Percentiles rank a stretch among this genome's conserved stretches.
These are phyloP conservation scores for Pichia sp. DNA, from an alignment of 1,139 yeast species.

Conservation along the genomic window DNA sequence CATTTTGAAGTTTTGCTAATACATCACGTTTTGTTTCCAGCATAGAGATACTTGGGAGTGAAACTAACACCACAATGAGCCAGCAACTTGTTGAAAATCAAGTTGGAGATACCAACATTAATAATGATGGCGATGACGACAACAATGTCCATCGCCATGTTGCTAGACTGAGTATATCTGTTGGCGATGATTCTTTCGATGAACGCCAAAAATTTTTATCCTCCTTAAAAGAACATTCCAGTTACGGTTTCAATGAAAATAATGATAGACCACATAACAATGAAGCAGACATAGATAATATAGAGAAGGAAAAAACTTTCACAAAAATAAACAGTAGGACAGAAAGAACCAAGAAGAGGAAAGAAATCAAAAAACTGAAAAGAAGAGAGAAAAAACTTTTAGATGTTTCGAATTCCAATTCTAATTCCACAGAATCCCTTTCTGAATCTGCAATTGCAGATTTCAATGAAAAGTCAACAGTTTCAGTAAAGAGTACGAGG, in stretches of 20 bases:
- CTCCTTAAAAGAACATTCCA: constrained; percentile 18
- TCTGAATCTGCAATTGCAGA: constrained; percentile 14
- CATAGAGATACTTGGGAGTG: not conserved
- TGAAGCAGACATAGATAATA: constrained; percentile 10
- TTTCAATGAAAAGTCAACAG: not conserved
- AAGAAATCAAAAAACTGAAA: constrained; percentile 9
- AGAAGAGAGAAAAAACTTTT: not conserved
- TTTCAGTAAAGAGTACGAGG: not conserved
- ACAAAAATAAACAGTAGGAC: not conserved
- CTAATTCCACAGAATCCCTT: not conserved
- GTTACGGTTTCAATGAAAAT: constrained; percentile 37
- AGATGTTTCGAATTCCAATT: not conserved
- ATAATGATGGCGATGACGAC: constrained; percentile 3
- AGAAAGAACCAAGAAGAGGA: not conserved
- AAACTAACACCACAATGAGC: not conserved
- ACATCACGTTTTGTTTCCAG: not conserved
- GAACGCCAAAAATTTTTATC: constrained; percentile 23
- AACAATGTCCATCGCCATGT: constrained; percentile 28
- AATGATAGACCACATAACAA: constrained; percentile 11
- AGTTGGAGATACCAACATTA: not conserved
- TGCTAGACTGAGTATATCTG: constrained; percentile 31
- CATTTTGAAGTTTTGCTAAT: not conserved
- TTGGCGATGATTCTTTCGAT: constrained; percentile 19
- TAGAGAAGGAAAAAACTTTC: constrained; percentile 3
- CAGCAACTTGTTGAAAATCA: not conserved